A percentile compares a stretch with the other conserved stretches of the same genome.
Conservation (phyloP, 2,329 filamentous ascomycete genomes). For the Claviceps sp. region DNA sequence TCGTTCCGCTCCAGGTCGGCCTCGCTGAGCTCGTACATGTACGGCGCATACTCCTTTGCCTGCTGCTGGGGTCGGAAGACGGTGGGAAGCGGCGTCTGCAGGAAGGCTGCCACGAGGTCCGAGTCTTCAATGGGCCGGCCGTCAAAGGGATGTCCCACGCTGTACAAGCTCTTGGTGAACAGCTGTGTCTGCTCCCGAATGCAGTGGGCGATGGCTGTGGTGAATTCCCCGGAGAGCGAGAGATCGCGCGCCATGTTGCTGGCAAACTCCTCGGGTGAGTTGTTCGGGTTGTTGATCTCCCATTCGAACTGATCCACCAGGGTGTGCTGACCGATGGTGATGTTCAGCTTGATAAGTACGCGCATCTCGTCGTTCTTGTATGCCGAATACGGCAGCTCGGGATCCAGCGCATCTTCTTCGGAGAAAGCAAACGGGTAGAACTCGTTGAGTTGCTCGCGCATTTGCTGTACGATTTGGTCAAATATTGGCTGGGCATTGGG, state of each 20-base stretch:
- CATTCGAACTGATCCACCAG: constrained; percentile 96
- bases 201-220: constrained; percentile 92
- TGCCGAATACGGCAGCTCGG: constrained; percentile 76
- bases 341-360: constrained; percentile 88
- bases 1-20: constrained; percentile 82
- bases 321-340: constrained; percentile 90
- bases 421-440: constrained; percentile 88
- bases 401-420: constrained; percentile 80
- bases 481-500: constrained; percentile 52
- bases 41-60: constrained; percentile 87
- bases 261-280: constrained; percentile 92
- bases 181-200: constrained; percentile 93
- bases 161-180: constrained; percentile 86
- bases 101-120: constrained; percentile 72
- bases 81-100: constrained; percentile 67
- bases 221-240: constrained; percentile 87
- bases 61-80: constrained; percentile 86
- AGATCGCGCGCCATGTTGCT: constrained; percentile 78
- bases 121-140: constrained; percentile 85
- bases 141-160: constrained; percentile 88
- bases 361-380: constrained; percentile 99
- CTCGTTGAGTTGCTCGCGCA: constrained; percentile 82
- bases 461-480: constrained; percentile 50
- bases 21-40: constrained; percentile 87
- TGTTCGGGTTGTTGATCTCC: constrained; percentile 92